A percentile compares a stretch with the other conserved stretches of the same genome.
These are phyloP conservation scores for Miscanthus sacchariflorus DNA, from an alignment of 202 grass and related monocot species.

Conservation along the genomic window DNA sequence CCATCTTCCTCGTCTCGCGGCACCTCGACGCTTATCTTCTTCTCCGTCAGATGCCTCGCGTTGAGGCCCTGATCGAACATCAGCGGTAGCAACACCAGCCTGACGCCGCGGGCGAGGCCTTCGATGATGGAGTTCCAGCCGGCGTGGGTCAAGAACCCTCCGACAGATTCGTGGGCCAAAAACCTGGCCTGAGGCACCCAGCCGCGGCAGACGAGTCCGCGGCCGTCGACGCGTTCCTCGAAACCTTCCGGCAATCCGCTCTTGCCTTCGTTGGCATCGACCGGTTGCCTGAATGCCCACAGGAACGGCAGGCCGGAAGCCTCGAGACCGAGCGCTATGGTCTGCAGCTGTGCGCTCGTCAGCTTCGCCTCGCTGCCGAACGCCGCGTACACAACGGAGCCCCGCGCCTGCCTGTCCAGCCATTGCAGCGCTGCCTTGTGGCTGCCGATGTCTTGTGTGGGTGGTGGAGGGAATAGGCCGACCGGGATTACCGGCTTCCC, in stretches of 20 bases:
- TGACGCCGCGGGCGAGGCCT: slow-evolving; percentile 60
- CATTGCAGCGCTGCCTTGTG: slow-evolving; percentile 50
- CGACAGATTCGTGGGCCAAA: slow-evolving; percentile 61
- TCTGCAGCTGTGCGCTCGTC: slow-evolving; percentile 50
- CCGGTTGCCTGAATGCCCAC: slow-evolving; percentile 61
- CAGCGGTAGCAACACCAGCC: slow-evolving; percentile 69
- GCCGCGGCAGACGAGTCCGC: slow-evolving; percentile 57
- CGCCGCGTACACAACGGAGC: slow-evolving; percentile 74
- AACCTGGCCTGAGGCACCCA: slow-evolving; percentile 76
- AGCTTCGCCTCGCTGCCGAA: slow-evolving; percentile 89
- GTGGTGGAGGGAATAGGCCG: slow-evolving; percentile 62
- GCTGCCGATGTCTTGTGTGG: neutral
- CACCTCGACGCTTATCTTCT: slow-evolving; percentile 67
- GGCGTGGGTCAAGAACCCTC: slow-evolving; percentile 79
- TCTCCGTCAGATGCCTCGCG: slow-evolving; percentile 60
- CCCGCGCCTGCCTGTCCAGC: slow-evolving; percentile 53
- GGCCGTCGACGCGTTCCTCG: slow-evolving; percentile 38
- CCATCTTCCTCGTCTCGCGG: slow-evolving; percentile 61
- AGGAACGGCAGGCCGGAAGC: slow-evolving; percentile 67
- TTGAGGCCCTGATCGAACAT: slow-evolving; percentile 80
- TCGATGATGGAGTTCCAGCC: slow-evolving; percentile 76
- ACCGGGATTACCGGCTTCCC: slow-evolving; percentile 62
- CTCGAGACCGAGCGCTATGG: slow-evolving; percentile 71
- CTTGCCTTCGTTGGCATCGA: neutral
- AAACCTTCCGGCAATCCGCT: slow-evolving; percentile 58